phyloP scores from a whole-genome alignment of 192 early-diverging fungal species.

The Coemansia furcata region DNA sequence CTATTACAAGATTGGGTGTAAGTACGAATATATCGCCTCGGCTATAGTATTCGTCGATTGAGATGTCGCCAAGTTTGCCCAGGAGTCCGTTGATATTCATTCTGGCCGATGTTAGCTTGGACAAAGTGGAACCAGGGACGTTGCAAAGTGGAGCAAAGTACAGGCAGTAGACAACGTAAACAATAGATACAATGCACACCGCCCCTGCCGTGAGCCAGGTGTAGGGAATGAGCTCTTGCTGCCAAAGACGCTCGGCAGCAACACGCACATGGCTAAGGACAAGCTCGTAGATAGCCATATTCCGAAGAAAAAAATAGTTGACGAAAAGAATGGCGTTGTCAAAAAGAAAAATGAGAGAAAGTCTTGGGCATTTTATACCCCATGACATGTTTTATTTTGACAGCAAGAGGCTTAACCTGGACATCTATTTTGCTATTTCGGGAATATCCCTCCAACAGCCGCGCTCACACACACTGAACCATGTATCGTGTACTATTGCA shows the following conservation, averaged over 20 bases:
- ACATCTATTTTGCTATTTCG: no score
- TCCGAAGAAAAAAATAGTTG: neutral
- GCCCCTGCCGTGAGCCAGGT: neutral
- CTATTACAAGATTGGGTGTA: conserved; percentile 22
- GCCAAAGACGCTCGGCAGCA: neutral
- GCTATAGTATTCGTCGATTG: conserved; percentile 16
- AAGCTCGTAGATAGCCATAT: neutral
- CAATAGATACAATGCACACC: neutral
- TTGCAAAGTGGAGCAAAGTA: conserved; percentile 21
- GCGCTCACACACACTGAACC: no score
- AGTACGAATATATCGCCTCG: conserved; percentile 40
- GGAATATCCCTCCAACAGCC: neutral
- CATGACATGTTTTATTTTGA: no score
- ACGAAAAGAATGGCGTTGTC: neutral
- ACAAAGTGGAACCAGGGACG: conserved; percentile 12
- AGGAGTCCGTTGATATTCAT: conserved; percentile 1
- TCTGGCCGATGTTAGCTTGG: conserved; percentile 1
- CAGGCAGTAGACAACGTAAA: conserved; percentile 14
- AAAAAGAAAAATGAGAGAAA: neutral
- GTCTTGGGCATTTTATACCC: neutral
- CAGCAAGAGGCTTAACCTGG: no score
- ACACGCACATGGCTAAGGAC: neutral
- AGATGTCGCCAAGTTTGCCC: conserved; percentile 14
- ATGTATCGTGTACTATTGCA: neutral
- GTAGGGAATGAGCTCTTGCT: neutral